Percentiles rank a stretch among this genome's conserved stretches.
Conservation (phyloP, 148 eudicot species). For the Diospyros lotus region DNA sequence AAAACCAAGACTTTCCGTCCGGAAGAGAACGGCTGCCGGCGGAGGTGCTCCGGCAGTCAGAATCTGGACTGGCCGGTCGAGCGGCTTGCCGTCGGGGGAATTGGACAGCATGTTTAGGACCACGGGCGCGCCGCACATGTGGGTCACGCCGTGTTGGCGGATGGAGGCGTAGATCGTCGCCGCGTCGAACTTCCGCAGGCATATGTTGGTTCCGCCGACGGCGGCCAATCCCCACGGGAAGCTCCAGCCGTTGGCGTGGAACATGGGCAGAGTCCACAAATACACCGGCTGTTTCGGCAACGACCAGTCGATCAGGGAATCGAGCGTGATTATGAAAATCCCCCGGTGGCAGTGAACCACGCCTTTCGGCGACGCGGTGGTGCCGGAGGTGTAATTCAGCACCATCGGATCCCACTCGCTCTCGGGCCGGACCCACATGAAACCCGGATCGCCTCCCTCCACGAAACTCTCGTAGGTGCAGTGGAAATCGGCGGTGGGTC, state of each 20-base stretch:
- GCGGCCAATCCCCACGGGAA: constrained; percentile 59
- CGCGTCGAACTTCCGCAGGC: constrained; percentile 41
- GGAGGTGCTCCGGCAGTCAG: constrained; percentile 48
- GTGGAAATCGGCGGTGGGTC: constrained; percentile 6
- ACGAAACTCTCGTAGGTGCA: constrained; percentile 24
- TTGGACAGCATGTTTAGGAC: constrained; percentile 50
- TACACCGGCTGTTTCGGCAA: constrained; percentile 47
- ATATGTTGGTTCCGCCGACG: constrained; percentile 49
- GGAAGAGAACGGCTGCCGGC: constrained; percentile 29
- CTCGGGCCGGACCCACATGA: constrained; percentile 29
- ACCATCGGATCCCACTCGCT: constrained; percentile 38
- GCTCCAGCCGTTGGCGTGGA: constrained; percentile 59
- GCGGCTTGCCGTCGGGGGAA: constrained; percentile 15
- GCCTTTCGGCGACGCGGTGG: constrained; percentile 57
- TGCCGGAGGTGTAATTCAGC: constrained; percentile 58
- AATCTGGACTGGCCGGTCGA: constrained; percentile 20
- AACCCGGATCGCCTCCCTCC: constrained; percentile 22
- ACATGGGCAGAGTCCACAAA: constrained; percentile 65
- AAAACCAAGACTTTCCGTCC: constrained; percentile 40
- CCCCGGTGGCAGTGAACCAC: constrained; percentile 45
- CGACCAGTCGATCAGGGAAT: constrained; percentile 43
- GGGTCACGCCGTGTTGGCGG: constrained; percentile 38
- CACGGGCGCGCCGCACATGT: constrained; percentile 71
- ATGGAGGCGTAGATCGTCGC: constrained; percentile 24
- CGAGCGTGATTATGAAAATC: constrained; percentile 27